phyloP scores from a whole-genome alignment of 1,284 basidiomycete species.

The Phlebopus sp. region DNA sequence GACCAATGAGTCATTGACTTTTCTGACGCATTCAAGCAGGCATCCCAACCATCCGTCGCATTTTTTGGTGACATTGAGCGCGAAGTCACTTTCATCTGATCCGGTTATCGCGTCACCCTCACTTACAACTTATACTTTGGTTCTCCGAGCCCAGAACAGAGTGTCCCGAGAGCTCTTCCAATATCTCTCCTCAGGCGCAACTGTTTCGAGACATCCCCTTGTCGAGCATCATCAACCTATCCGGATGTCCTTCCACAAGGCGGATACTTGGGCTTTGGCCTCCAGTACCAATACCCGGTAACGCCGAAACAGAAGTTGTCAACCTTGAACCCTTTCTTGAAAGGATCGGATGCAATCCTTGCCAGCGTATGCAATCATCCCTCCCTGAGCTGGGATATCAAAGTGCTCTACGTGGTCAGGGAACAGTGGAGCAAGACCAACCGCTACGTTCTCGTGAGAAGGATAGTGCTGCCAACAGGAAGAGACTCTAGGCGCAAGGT shows the following conservation, averaged over 20 bases:
- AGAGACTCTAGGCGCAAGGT: too few species aligned
- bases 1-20: slow-evolving; percentile 29
- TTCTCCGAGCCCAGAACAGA: neutral
- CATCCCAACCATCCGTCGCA: slow-evolving; percentile 19
- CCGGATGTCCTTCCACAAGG: slow-evolving; percentile 27
- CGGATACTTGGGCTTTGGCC: slow-evolving; percentile 32
- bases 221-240: slow-evolving; percentile 20
- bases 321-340: slow-evolving; percentile 15
- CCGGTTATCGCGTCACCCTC: slow-evolving; percentile 41
- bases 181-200: neutral
- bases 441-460: too few species aligned
- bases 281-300: slow-evolving; percentile 32
- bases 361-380: too few species aligned
- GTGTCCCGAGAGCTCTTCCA: neutral
- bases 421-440: too few species aligned
- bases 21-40: slow-evolving; percentile 4
- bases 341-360: slow-evolving; percentile 25
- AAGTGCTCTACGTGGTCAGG: too few species aligned
- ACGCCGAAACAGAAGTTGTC: neutral
- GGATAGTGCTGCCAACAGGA: too few species aligned
- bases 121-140: slow-evolving; percentile 38
- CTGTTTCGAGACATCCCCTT: slow-evolving; percentile 8
- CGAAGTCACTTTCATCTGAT: slow-evolving; percentile 36
- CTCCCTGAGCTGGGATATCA: too few species aligned
- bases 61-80: slow-evolving; percentile 42